Percentiles rank a stretch among this genome's conserved stretches.
phyloP scores from a whole-genome alignment of 2,329 filamentous ascomycete species.

The Calonectria pseudoreteaudii region DNA sequence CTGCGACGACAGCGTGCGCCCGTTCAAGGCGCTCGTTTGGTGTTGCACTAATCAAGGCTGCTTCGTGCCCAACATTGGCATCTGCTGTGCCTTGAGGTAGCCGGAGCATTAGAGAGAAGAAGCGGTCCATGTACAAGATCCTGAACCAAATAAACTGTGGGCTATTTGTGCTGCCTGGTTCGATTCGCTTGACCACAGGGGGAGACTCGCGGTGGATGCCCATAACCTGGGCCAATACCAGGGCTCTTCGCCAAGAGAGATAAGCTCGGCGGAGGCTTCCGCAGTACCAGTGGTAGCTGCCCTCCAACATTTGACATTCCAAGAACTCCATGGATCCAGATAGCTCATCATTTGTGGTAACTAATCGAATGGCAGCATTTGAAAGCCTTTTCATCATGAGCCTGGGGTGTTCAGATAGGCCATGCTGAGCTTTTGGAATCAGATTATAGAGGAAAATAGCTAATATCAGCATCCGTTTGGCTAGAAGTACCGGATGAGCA shows the following conservation, averaged over 20 bases:
- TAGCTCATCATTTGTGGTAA: constrained; percentile 54
- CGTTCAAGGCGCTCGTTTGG: not conserved
- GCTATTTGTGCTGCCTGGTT: not conserved
- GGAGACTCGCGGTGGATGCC: constrained; percentile 48
- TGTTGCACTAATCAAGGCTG: not conserved
- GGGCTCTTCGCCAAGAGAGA: constrained; percentile 51
- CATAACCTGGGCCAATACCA: constrained; percentile 55
- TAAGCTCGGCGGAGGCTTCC: constrained; percentile 56
- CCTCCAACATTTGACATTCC: constrained; percentile 56
- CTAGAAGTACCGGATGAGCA: constrained; percentile 1
- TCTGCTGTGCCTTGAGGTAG: constrained; percentile 5
- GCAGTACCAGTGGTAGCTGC: constrained; percentile 49
- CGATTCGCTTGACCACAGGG: not conserved
- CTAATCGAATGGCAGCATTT: constrained; percentile 41
- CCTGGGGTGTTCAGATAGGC: constrained; percentile 38
- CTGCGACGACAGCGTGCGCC: not conserved
- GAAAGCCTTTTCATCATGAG: not conserved
- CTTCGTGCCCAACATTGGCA: not conserved
- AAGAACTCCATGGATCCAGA: constrained; percentile 53
- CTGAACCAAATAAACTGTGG: constrained; percentile 11
- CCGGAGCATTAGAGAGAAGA: constrained; percentile 2
- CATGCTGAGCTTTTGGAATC: constrained; percentile 17
- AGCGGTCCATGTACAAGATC: constrained; percentile 9
- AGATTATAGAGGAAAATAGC: constrained; percentile 44
- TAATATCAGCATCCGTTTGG: not conserved